Conservation (phyloP, 805 yeast genomes). For the Barnettozyma populi region DNA sequence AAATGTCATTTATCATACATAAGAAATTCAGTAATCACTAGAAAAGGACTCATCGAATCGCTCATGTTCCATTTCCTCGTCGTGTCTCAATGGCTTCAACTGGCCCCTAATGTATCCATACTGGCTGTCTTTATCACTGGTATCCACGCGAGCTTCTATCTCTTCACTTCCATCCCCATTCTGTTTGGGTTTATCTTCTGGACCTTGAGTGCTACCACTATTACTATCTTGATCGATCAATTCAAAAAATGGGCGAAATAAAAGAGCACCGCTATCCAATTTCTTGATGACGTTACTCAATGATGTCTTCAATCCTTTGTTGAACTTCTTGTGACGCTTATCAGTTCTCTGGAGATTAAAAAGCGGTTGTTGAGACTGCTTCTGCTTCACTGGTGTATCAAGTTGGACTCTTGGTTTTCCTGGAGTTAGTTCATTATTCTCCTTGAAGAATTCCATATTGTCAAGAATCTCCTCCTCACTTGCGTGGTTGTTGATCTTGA, state of each 20-base stretch:
- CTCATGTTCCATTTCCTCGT: slow-evolving; percentile 16
- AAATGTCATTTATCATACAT: no score
- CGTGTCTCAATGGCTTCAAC: slow-evolving; percentile 14
- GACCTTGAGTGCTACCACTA: background rate
- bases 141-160: background rate
- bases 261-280: slow-evolving; percentile 20
- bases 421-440: background rate
- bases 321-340: slow-evolving; percentile 17
- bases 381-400: background rate
- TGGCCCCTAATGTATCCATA: slow-evolving; percentile 14
- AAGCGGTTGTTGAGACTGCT: background rate
- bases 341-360: slow-evolving; percentile 1
- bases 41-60: slow-evolving; percentile 12
- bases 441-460: slow-evolving; percentile 2
- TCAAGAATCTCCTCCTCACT: slow-evolving; percentile 7
- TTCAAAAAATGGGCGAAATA: slow-evolving; percentile 25
- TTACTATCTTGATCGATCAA: slow-evolving; percentile 15
- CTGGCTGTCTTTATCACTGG: background rate
- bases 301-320: slow-evolving; percentile 17
- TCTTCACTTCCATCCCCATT: background rate
- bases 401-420: background rate
- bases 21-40: background rate
- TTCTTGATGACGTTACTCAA: slow-evolving; percentile 23
- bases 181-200: background rate
- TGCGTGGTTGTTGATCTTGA: slow-evolving; percentile 27